Evolutionary conservation across 805 yeast genomes (phyloP).

Genomic region (Ogataea angusta): DNA sequence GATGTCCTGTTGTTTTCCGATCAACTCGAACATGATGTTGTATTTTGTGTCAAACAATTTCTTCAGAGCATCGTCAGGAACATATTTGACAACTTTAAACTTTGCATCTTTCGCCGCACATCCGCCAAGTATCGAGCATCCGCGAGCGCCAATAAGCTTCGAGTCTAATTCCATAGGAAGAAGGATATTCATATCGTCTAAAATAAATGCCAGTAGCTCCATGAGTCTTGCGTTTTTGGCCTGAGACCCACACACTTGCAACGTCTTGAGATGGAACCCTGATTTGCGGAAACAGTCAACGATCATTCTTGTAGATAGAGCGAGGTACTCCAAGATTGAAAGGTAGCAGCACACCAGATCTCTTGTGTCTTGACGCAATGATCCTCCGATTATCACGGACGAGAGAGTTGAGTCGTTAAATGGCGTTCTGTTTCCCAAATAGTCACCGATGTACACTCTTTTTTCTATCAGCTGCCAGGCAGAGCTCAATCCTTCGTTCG

Average conservation of each 20-base stretch:
- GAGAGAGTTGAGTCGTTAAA: slow-evolving; percentile 46
- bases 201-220: slow-evolving; percentile 29
- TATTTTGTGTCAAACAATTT: slow-evolving; percentile 14
- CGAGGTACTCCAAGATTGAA: slow-evolving; percentile 46
- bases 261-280: slow-evolving; percentile 25
- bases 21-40: slow-evolving; percentile 10
- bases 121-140: slow-evolving; percentile 12
- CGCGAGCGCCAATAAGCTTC: slow-evolving; percentile 17
- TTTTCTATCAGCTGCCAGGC: slow-evolving; percentile 21
- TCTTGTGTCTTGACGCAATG: slow-evolving; percentile 32
- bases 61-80: background rate
- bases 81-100: background rate
- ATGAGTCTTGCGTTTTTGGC: slow-evolving; percentile 44
- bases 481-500: slow-evolving; percentile 13
- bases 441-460: slow-evolving; percentile 51
- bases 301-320: slow-evolving; percentile 47
- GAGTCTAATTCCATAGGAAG: slow-evolving; percentile 8
- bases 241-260: slow-evolving; percentile 54
- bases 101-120: background rate
- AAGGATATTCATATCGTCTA: slow-evolving; percentile 11
- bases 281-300: slow-evolving; percentile 29
- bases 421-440: slow-evolving; percentile 58
- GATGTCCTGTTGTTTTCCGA: slow-evolving; percentile 17
- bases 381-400: slow-evolving; percentile 49
- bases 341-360: slow-evolving; percentile 43